phyloP scores from a whole-genome alignment of 75 land plant species.

The Sequoiadendron giganteum region DNA sequence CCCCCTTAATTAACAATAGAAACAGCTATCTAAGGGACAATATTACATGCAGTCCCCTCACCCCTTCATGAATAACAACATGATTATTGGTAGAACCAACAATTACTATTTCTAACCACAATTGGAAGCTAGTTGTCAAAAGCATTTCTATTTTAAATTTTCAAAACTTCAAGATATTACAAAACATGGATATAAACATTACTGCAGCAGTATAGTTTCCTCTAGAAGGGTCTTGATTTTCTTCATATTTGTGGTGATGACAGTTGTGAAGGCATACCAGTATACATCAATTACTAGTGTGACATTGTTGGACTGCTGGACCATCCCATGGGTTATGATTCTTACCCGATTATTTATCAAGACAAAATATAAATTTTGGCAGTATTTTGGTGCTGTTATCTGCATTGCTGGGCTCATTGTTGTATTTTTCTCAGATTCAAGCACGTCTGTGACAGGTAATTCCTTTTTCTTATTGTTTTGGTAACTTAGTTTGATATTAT shows the following conservation, averaged over 20 bases:
- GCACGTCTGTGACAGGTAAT: slow-evolving; percentile 51
- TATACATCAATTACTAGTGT: slow-evolving; percentile 91
- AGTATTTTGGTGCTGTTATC: slow-evolving; percentile 54
- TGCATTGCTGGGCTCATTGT: slow-evolving; percentile 75
- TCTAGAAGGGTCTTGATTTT: neutral
- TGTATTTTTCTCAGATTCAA: slow-evolving; percentile 83
- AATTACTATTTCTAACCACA: neutral
- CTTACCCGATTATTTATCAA: slow-evolving; percentile 64
- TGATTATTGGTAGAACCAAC: neutral
- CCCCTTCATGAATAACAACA: neutral
- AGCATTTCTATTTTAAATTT: neutral
- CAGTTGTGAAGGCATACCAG: slow-evolving; percentile 88
- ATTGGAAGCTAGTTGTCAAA: neutral
- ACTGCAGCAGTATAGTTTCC: neutral
- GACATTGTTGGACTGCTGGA: slow-evolving; percentile 86
- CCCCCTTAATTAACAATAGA: neutral
- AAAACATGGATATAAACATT: neutral
- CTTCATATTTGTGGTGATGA: slow-evolving; percentile 5
- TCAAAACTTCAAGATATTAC: neutral
- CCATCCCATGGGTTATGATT: slow-evolving; percentile 73
- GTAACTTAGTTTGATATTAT: neutral
- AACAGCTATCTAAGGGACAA: neutral
- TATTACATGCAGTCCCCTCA: neutral
- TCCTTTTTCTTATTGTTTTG: neutral
- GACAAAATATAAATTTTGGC: slow-evolving; percentile 62